These are phyloP conservation scores for Phytopythium litorale DNA, from an alignment of 352 stramenopile species.

Conservation along the genomic window DNA sequence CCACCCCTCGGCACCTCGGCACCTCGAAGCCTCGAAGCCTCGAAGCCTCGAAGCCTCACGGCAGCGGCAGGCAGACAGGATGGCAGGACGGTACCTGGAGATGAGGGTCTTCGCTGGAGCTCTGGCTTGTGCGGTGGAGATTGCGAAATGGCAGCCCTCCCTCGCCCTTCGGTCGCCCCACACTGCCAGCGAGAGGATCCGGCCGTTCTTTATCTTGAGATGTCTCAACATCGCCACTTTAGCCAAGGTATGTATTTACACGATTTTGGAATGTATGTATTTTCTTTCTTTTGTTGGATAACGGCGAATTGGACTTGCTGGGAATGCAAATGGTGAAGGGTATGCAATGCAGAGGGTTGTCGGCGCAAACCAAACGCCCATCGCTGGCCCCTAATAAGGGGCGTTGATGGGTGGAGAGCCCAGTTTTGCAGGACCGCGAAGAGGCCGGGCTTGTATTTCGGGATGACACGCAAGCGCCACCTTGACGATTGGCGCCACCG, in stretches of 20 bases:
- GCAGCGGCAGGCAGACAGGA: not conserved
- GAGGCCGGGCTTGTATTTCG: conserved; percentile 6
- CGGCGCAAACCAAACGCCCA: conserved; percentile 2
- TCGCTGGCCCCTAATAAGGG: conserved; percentile 1
- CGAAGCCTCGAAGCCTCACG: not conserved
- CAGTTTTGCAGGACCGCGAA: not conserved
- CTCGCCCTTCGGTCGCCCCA: not conserved
- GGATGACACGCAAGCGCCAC: conserved; percentile 11
- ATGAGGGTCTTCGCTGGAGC: conserved; percentile 6
- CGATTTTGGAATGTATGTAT: not conserved
- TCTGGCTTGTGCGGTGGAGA: conserved; percentile 18
- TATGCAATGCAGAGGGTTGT: not conserved
- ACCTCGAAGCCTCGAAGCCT: not conserved
- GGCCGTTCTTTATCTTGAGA: not conserved
- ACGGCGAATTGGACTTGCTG: not conserved
- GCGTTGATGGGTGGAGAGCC: conserved; percentile 6
- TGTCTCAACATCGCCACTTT: conserved; percentile 4
- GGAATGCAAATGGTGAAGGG: not conserved
- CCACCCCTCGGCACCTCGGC: too few relatives aligned
- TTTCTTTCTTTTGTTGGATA: not conserved
- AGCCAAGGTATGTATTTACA: not conserved
- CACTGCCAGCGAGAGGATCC: not conserved
- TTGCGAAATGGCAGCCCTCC: conserved; percentile 27
- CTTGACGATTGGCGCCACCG: not conserved
- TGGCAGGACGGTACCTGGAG: conserved; percentile 13